Conservation (phyloP, 805 yeast species). For the Yarrowia keelungensis region DNA sequence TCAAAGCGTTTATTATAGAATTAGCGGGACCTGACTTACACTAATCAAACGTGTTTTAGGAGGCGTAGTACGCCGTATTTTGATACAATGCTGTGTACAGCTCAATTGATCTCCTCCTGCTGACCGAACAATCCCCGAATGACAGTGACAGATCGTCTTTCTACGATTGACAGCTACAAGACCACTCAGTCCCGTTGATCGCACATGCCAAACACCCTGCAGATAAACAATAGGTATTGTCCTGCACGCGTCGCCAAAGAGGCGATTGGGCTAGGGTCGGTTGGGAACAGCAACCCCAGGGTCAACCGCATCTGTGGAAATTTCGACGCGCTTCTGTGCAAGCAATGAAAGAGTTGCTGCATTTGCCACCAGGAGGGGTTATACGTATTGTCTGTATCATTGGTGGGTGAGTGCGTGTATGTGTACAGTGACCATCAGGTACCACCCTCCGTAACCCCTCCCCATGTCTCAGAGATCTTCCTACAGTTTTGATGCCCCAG, state of each 20-base stretch:
- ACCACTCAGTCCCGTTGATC: background rate
- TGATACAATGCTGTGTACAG: no score
- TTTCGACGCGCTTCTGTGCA: slow-evolving; percentile 33
- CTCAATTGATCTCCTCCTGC: no score
- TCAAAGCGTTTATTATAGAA: no score
- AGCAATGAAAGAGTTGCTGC: background rate
- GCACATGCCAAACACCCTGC: slow-evolving; percentile 32
- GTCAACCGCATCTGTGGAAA: background rate
- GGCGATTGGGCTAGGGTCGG: slow-evolving; percentile 12
- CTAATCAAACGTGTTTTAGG: no score
- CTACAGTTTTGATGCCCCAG: slow-evolving; percentile 3
- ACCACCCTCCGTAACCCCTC: no score
- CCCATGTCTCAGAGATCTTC: slow-evolving; percentile 14
- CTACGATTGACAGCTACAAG: background rate
- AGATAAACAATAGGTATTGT: slow-evolving; percentile 23
- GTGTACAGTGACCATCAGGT: no score
- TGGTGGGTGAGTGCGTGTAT: no score
- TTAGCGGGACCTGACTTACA: no score
- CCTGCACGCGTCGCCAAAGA: slow-evolving; percentile 10
- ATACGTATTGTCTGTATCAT: background rate
- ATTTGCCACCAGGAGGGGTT: slow-evolving; percentile 12
- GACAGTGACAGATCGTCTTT: no score
- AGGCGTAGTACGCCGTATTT: no score
- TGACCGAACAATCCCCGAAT: no score
- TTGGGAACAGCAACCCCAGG: slow-evolving; percentile 20